Evolutionary conservation across 225 moss, liverwort and hornwort genomes (phyloP).

Genomic region (Sphagnum tenellum): DNA sequence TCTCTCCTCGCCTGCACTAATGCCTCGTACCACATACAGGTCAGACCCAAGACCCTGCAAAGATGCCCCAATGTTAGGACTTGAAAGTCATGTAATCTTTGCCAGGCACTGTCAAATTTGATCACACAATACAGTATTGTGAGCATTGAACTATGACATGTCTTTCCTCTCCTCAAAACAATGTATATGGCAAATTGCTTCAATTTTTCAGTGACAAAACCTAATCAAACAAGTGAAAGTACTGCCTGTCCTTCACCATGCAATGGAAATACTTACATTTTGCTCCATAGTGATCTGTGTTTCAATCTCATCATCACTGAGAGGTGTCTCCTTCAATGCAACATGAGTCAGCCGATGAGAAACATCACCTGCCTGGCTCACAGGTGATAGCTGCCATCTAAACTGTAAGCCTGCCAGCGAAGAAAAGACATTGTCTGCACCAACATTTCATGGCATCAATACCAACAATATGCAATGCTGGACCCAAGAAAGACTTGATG

Average conservation of each 20-base stretch:
- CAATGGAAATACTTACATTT: slow-evolving; percentile 26
- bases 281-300: slow-evolving; percentile 85
- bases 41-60: slow-evolving; percentile 83
- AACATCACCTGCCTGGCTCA: slow-evolving; percentile 59
- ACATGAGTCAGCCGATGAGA: slow-evolving; percentile 80
- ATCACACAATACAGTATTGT: too few relatives aligned
- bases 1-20: slow-evolving; percentile 81
- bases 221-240: too few relatives aligned
- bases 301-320: slow-evolving; percentile 82
- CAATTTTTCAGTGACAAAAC: too few relatives aligned
- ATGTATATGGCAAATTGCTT: too few relatives aligned
- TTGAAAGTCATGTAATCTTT: too few relatives aligned
- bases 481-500: too few relatives aligned
- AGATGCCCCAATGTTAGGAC: background rate
- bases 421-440: slow-evolving; percentile 86
- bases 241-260: too few relatives aligned
- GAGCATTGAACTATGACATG: too few relatives aligned
- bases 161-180: too few relatives aligned
- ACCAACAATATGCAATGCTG: background rate
- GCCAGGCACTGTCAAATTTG: too few relatives aligned
- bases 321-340: slow-evolving; percentile 77
- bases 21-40: slow-evolving; percentile 84
- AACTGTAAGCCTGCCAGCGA: slow-evolving; percentile 90
- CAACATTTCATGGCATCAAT: slow-evolving; percentile 1
- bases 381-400: slow-evolving; percentile 79